Evolutionary conservation across 345 rosid species (phyloP).

Genomic region (Nasturtium officinale): DNA sequence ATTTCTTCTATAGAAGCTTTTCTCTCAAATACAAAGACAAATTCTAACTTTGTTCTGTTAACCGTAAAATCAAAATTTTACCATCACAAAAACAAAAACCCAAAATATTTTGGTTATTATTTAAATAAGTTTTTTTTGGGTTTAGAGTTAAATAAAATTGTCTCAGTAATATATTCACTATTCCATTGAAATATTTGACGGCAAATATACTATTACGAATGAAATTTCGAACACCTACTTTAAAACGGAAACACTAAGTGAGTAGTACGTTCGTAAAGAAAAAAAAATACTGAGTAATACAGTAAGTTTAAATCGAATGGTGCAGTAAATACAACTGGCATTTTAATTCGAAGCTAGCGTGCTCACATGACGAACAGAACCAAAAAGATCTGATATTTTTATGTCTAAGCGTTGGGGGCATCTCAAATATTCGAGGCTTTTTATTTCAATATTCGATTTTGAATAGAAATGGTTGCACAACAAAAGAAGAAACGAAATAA

Average conservation of each 20-base stretch:
- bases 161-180: background rate
- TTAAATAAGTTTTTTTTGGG: too few relatives aligned
- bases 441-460: constrained; percentile 15
- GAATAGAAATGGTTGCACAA: too few relatives aligned
- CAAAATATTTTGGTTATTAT: background rate
- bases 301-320: constrained; percentile 2
- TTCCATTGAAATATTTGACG: background rate
- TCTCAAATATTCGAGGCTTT: constrained; percentile 31
- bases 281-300: background rate
- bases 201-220: background rate
- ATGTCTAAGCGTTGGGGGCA: constrained; percentile 19
- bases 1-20: background rate
- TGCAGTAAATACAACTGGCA: constrained; percentile 28
- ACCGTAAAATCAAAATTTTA: background rate
- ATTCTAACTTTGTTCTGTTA: background rate
- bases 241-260: background rate
- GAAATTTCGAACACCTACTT: background rate
- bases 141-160: background rate
- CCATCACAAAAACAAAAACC: background rate
- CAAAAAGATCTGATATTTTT: background rate
- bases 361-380: constrained; percentile 38
- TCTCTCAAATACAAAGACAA: background rate
- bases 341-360: constrained; percentile 25
- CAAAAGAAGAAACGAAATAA: background rate
- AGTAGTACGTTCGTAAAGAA: background rate